Base-by-base conservation (phyloP, 176 grass and related monocot species). In the Cenchrus purpureus region DNA sequence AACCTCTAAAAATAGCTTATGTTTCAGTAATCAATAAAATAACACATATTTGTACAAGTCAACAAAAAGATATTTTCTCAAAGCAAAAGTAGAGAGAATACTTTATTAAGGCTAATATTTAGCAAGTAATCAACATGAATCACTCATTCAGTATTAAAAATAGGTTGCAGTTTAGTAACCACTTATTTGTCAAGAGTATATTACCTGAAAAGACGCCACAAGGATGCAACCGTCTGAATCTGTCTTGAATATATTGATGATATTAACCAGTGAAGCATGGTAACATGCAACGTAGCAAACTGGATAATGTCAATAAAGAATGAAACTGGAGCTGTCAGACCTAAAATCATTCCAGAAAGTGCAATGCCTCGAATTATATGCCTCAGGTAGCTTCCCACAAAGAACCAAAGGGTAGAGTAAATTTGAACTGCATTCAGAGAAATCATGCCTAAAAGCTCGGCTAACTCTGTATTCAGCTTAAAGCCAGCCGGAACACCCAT, bases 401-500 rank as follows among this genome's bases (percentile, higher is more conserved):
- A 92, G 64, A 87, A 95, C 87, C 91, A 95, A 92, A 98, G 88
- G 50, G 97, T 95, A 68, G 93, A 95, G 77, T 88, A 95, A 85
- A 94, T 90, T 88, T 98, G 97, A 75, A 98, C 65, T 67, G 81
- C 93, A 84, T 98, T 94, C 32, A 95, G 77, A 70, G 93, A 95
- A 83, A 94, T 89, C 88, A 91, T 95, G 86, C 97, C 93, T 87
- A 95, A 84, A 90, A 95, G 74, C 86, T 91, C 90, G 68, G 93
- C 97, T 46, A 98, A 63, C 43, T 95, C 93, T 8, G 94, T 95
- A 85, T 98, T 98, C 80, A 98, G 82, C 76, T 98, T 98, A 91
- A 95, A 98, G 31, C 91, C 93, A 68, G 93, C 91, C n/a, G 96
- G 93, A 85, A 94, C 97, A 79, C 97, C 93, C 97, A 98, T 98